Percentiles rank a stretch among this genome's conserved stretches.
These are phyloP conservation scores for Stephanodiscus triporus DNA, from an alignment of 108 stramenopile species.

Conservation along the genomic window DNA sequence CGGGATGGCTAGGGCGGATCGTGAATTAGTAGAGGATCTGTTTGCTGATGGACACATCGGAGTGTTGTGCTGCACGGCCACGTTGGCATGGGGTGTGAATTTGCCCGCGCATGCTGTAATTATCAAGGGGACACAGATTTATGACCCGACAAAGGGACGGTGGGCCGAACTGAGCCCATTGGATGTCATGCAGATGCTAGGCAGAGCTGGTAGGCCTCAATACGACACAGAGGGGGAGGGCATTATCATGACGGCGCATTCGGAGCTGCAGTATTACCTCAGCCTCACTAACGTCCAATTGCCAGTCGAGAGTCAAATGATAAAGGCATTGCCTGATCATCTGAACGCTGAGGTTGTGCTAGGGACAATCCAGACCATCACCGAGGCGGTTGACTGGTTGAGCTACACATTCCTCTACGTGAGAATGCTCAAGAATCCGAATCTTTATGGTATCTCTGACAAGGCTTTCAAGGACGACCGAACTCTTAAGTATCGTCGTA, in stretches of 20 bases:
- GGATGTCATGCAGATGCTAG: constrained; percentile 99
- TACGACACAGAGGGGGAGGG: constrained; percentile 99
- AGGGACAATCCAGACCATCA: constrained; percentile 90
- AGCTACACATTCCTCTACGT: constrained; percentile 99
- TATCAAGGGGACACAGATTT: constrained; percentile 99
- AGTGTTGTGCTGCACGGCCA: constrained; percentile 96
- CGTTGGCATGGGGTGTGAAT: constrained; percentile 99
- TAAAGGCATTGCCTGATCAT: constrained; percentile 94
- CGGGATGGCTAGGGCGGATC: constrained; percentile 94
- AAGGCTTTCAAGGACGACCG: constrained; percentile 85
- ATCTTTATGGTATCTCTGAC: constrained; percentile 88
- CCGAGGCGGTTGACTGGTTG: constrained; percentile 97
- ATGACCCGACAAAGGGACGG: constrained; percentile 94
- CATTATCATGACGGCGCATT: constrained; percentile 98
- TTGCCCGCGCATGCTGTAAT: constrained; percentile 99
- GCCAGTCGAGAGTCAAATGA: constrained; percentile 98
- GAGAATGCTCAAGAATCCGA: constrained; percentile 96
- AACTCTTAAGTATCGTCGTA: constrained; percentile 82
- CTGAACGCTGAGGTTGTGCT: constrained; percentile 98
- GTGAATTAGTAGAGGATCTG: constrained; percentile 97
- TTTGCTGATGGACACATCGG: constrained; percentile 96
- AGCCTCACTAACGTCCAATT: constrained; percentile 98
- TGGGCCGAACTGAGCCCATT: constrained; percentile 99
- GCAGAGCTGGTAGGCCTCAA: constrained; percentile 98
- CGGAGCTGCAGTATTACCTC: constrained; percentile 98